A percentile compares a stretch with the other conserved stretches of the same genome.
phyloP scores from a whole-genome alignment of 169 alveolate species.

The Plasmodium gonderi region DNA sequence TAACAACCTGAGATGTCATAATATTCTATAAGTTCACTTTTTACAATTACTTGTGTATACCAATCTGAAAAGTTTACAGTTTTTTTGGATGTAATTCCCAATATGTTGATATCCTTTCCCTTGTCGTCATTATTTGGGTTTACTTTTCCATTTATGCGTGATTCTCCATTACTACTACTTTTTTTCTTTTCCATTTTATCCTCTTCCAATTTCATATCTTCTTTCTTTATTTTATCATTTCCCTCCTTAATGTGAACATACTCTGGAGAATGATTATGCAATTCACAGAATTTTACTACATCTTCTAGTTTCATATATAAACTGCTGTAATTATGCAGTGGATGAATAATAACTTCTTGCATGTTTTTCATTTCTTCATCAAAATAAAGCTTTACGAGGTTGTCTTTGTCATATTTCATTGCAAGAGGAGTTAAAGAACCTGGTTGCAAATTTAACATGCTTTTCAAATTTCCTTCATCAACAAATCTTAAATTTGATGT shows the following conservation, averaged over 20 bases:
- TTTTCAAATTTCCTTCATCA: conserved; percentile 81
- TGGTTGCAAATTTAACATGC: conserved; percentile 77
- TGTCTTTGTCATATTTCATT: conserved; percentile 81
- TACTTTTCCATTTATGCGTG: neutral
- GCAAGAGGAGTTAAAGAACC: conserved; percentile 88
- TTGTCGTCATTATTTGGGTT: conserved; percentile 5
- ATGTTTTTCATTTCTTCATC: conserved; percentile 72
- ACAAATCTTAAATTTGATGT: conserved; percentile 86
- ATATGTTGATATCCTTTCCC: conserved; percentile 50
- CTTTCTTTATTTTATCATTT: conserved; percentile 8
- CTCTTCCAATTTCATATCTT: conserved; percentile 2
- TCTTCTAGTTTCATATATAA: conserved; percentile 71
- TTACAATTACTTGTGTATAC: conserved; percentile 93
- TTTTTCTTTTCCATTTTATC: conserved; percentile 6
- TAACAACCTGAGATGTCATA: conserved; percentile 99
- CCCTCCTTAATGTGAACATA: conserved; percentile 16
- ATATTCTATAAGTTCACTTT: conserved; percentile 98
- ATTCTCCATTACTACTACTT: neutral
- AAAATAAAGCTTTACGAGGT: conserved; percentile 5
- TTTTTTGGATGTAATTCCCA: conserved; percentile 88
- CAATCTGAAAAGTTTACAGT: conserved; percentile 88
- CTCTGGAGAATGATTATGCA: conserved; percentile 54
- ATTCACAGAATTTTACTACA: conserved; percentile 66
- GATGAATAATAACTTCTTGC: conserved; percentile 74
- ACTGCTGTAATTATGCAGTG: conserved; percentile 73